Percentiles rank a stretch among this genome's conserved stretches.
phyloP scores from a whole-genome alignment of 2,329 filamentous ascomycete species.

The Parascedosporium putredinis region DNA sequence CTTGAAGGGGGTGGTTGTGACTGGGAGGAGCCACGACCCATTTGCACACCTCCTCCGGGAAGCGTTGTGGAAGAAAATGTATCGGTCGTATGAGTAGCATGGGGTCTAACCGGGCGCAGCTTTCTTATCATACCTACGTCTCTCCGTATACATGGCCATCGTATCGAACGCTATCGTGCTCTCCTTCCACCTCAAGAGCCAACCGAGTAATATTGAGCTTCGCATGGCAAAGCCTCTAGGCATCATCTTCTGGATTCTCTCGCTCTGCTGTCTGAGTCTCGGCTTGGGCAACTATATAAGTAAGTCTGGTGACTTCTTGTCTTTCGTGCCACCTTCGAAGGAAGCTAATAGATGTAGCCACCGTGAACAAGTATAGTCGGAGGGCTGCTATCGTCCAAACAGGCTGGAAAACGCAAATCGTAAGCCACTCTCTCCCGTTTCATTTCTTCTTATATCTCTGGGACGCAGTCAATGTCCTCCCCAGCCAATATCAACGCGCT shows the following conservation, averaged over 20 bases:
- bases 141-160: slow-evolving; percentile 83
- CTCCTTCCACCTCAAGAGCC: slow-evolving; percentile 77
- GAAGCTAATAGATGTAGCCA: slow-evolving; percentile 30
- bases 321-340: background rate
- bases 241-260: slow-evolving; percentile 76
- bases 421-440: slow-evolving; percentile 28
- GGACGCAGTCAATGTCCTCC: too few relatives aligned
- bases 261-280: slow-evolving; percentile 62
- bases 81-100: too few relatives aligned
- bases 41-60: too few relatives aligned
- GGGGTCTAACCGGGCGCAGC: slow-evolving; percentile 24
- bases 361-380: slow-evolving; percentile 68
- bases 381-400: slow-evolving; percentile 79
- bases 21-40: background rate
- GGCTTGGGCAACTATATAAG: slow-evolving; percentile 83
- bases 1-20: too few relatives aligned
- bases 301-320: slow-evolving; percentile 23
- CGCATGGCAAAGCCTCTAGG: slow-evolving; percentile 76
- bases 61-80: too few relatives aligned
- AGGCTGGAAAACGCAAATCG: slow-evolving; percentile 83
- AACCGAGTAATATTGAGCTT: slow-evolving; percentile 60
- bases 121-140: slow-evolving; percentile 83
- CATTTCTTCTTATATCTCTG: background rate
- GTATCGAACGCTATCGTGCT: slow-evolving; percentile 84
- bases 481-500: too few relatives aligned